Percentiles rank a stretch among this genome's conserved stretches.
Evolutionary conservation across 805 yeast genomes (phyloP).

Genomic region (Komagataella phaffii): DNA sequence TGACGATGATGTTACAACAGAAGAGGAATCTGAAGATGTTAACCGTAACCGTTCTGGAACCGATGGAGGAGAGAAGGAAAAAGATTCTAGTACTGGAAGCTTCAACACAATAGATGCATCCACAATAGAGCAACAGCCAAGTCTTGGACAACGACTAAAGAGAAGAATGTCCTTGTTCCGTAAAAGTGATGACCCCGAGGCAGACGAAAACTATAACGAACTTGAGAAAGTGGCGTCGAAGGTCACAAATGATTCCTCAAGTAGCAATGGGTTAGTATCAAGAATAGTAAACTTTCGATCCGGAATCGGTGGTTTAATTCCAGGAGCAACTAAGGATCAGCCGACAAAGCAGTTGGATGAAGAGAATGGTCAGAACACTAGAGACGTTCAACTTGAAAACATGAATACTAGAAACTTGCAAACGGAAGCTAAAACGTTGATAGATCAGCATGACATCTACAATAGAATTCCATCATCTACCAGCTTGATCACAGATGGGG

Average conservation of each 20-base stretch:
- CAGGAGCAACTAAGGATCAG: constrained; percentile 1
- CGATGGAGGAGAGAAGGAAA: background rate
- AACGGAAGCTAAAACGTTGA: constrained; percentile 41
- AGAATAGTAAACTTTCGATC: background rate
- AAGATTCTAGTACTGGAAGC: background rate
- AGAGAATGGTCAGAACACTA: background rate
- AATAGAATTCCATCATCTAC: constrained; percentile 4
- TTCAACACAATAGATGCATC: background rate
- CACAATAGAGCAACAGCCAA: background rate
- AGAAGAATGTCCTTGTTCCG: background rate
- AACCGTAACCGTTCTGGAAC: background rate
- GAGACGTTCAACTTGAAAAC: constrained; percentile 11
- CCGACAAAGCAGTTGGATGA: background rate
- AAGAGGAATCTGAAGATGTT: background rate
- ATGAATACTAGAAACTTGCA: constrained; percentile 28
- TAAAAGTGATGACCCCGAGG: background rate
- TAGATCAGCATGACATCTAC: constrained; percentile 28
- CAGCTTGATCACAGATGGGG: constrained; percentile 3
- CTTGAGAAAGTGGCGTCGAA: background rate
- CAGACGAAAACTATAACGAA: background rate
- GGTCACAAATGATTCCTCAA: background rate
- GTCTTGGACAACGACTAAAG: background rate
- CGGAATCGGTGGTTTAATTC: background rate
- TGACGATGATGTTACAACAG: background rate
- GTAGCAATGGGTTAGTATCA: background rate